Base-by-base conservation (phyloP, 306 rosid species). In the Parietaria judaica region DNA sequence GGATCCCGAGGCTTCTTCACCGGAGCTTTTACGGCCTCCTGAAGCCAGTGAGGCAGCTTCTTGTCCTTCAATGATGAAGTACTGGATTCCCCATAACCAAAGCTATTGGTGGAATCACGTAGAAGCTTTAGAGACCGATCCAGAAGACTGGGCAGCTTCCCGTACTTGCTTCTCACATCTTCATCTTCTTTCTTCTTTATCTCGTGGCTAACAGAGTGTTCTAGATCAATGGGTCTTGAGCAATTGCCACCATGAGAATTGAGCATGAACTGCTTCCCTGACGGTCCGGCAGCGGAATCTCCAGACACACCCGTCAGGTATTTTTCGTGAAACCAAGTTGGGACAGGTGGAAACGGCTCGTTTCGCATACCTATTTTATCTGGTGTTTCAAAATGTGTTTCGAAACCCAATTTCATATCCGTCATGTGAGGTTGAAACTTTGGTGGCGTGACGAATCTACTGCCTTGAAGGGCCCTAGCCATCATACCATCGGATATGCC, bases 1-100 rank as follows among this genome's bases (percentile, higher is more conserved):
- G 87, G 83, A 51, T 78, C 94, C 59, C 89, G 83, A 34, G 69
- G 82, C 74, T 84, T 94, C 74, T 84, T 94, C 51, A 79, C 74
- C 36, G 98, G 89, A 64, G 82, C 74, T 59, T 72, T 76, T 58
- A 94, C 99, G 37, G 94, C 99, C 78, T 94, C 82, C n/a, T 97
- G 85, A 67, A 94, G 81, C 99, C 99, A 94, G 70, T 94, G 99
- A 44, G 99, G 99, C 71, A 94, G 86, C 74, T 78, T 94, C 79
- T 83, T 88, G 79, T 81, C 90, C 80, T 79, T 89, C 37, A 80
- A 65, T 44, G 76, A 81, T 8, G 83, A 70, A 73, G 83, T 66
- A 35, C 65, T 34, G 51, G 85, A 74, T 62, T 81, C 95, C 50
- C 92, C 85, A 60, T 68, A 79, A 51, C 78, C 88, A 49, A 74